phyloP scores from a whole-genome alignment of 441 rosid genomes.

The California macrophylla region DNA sequence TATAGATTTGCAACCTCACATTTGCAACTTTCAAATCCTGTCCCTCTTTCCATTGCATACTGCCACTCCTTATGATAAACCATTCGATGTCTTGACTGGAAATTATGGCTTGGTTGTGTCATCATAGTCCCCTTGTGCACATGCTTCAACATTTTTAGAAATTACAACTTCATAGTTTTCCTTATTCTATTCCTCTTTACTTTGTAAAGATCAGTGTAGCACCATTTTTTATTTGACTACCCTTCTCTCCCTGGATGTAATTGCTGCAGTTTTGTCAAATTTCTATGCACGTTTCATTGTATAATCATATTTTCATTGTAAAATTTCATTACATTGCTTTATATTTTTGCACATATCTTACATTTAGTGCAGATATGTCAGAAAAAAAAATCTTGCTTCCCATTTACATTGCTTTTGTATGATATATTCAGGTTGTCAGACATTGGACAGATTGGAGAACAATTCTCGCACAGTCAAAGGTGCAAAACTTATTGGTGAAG shows the following conservation, averaged over 20 bases:
- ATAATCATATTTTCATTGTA: neutral
- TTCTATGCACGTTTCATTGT: neutral
- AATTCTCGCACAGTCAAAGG: constrained; percentile 83
- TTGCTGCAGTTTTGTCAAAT: neutral
- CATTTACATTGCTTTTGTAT: neutral
- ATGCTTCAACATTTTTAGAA: neutral
- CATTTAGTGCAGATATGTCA: neutral
- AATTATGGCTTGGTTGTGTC: neutral
- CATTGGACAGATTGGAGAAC: constrained; percentile 66
- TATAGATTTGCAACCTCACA: constrained; percentile 1
- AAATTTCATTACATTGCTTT: neutral
- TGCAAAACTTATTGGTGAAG: constrained; percentile 66
- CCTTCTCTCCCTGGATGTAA: neutral
- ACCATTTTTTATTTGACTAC: neutral
- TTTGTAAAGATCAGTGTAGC: neutral
- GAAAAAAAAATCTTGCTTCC: neutral
- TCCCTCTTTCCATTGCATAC: neutral
- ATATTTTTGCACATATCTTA: neutral
- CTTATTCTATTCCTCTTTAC: neutral
- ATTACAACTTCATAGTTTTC: neutral
- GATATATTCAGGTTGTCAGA: constrained; percentile 43
- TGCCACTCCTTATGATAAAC: neutral
- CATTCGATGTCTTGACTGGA: neutral
- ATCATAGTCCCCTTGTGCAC: neutral
- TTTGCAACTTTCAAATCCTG: constrained; percentile 8